A percentile compares a stretch with the other conserved stretches of the same genome.
Conservation (phyloP, 2,329 filamentous ascomycete species). For the Xylaria digitata region DNA sequence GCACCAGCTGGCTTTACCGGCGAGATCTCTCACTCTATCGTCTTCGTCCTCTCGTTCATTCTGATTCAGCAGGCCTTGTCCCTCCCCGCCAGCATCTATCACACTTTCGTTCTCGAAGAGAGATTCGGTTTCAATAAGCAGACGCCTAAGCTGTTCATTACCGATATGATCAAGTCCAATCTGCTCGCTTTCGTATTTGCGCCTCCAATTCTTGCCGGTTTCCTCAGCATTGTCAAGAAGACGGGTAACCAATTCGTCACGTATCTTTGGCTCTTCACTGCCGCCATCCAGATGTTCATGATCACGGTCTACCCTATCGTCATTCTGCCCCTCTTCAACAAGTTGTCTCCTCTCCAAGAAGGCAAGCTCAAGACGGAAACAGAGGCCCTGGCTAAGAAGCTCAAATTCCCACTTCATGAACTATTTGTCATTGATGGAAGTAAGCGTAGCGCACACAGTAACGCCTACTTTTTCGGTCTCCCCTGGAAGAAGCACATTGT, state of each 20-base stretch:
- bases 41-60: slow-evolving; percentile 91
- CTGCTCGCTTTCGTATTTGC: slow-evolving; percentile 82
- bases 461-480: slow-evolving; percentile 95
- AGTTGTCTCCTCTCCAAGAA: slow-evolving; percentile 89
- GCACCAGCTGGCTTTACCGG: slow-evolving; percentile 83
- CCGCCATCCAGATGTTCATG: slow-evolving; percentile 89
- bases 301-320: slow-evolving; percentile 96
- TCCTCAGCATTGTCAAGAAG: slow-evolving; percentile 93
- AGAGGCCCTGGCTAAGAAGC: slow-evolving; percentile 81
- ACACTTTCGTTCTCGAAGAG: slow-evolving; percentile 95
- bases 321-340: slow-evolving; percentile 97
- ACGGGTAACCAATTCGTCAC: slow-evolving; percentile 97
- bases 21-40: slow-evolving; percentile 91
- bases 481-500: slow-evolving; percentile 99
- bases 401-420: slow-evolving; percentile 92
- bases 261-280: slow-evolving; percentile 94
- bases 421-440: slow-evolving; percentile 95
- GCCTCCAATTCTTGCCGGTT: slow-evolving; percentile 88
- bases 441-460: slow-evolving; percentile 88
- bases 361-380: slow-evolving; percentile 89
- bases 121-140: slow-evolving; percentile 99
- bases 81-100: slow-evolving; percentile 86
- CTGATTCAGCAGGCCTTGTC: slow-evolving; percentile 82
- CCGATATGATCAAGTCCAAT: slow-evolving; percentile 92
- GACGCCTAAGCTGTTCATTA: slow-evolving; percentile 86